Base-by-base conservation (phyloP, 1,284 basidiomycete species). In the Cerioporus squamosus region DNA sequence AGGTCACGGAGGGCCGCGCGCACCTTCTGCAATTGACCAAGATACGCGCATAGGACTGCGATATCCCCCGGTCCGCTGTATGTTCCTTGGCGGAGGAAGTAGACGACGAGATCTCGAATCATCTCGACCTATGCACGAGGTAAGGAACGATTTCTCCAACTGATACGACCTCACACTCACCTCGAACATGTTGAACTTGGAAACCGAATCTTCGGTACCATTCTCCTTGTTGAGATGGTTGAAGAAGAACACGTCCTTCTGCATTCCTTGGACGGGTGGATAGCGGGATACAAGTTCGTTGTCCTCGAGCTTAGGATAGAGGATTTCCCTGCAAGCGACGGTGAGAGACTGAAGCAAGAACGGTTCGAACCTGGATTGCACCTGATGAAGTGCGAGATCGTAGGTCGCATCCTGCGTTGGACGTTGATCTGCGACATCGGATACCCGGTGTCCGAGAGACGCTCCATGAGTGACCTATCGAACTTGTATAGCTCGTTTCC, bases 31-130 rank as follows among this genome's bases (percentile, higher is more conserved):
- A 93, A 75, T 65, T 92, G 90, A 0, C 90, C 88, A 4, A 91
- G 80, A 67, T 92, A 92, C 0, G 88, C 88, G 64, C 88, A 90
- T 17, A 93, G 72, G 2, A 93, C 85, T 5, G 87, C 88, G 36
- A 93, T 90, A 61, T 90, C 86, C 0, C 88, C 88, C 1, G 59
- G 64, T 3, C 53, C 64, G n/a, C 60, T 65, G 52, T 71, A 72
- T 12, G 51, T 50, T 9, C 63, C 79, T 52, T 69, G 86, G 73
- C 81, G 77, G 14, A 90, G 69, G 23, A 93, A 77, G 68, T 92
- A 87, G 3, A 88, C 66, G 2, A 91, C 88, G 2, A 92, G 76
- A 61, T 91, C 89, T 38, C 79, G 79, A 44, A 88, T 86, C 86
- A 91, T 88, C 6, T 75, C 66, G 5, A 88, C 88, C 89, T 59